Evolutionary conservation across 805 yeast species (phyloP), one percentile per base, ranked within the genome.

Genomic region (Cyberlindnera euphorbiiphila): DNA sequence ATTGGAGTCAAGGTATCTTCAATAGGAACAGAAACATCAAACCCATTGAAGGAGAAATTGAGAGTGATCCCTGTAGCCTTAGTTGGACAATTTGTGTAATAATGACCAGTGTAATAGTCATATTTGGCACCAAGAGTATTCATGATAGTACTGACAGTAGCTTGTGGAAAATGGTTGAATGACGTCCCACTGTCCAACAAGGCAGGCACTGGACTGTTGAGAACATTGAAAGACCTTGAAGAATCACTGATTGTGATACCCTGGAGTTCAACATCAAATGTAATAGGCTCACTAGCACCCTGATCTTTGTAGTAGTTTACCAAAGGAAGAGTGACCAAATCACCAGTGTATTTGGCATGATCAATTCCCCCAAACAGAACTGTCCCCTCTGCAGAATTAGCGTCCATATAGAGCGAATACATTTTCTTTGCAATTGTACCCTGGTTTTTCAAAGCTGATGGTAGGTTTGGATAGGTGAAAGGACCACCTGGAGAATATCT

Each of bases 131-230:
- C 54, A 22, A 66, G 37, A 44, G 65, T 53, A 33, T 47, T 32
- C 40, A 53, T 42, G 38, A 64, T 36, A 9, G n/a, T 10, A 11
- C 14, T n/a, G 10, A 46, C 21, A 39, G 54, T 8, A 12, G 11
- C 24, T 2, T 37, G 21, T 10, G 82, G 82, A 6, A 72, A 24
- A 56, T 41, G 63, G 64, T 10, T 74, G 55, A 31, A 71, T 54
- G 84, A 73, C 10, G 81, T 69, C 28, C 85, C 85, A 4, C 80
- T 69, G 56, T 79, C 85, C 27, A 79, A 54, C 8, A 74, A 43
- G 4, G 69, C 37, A 4, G 78, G 6, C 4, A 19, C 14, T 4
- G 24, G 11, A 12, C 20, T 6, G 29, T 11, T 12, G 5, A 20
- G 17, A 9, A 9, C 24, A 21, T 11, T 21, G 10, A 21, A 21